These are phyloP conservation scores for Pichia sporocuriosa DNA, from an alignment of 805 yeast genomes.

Conservation along the genomic window DNA sequence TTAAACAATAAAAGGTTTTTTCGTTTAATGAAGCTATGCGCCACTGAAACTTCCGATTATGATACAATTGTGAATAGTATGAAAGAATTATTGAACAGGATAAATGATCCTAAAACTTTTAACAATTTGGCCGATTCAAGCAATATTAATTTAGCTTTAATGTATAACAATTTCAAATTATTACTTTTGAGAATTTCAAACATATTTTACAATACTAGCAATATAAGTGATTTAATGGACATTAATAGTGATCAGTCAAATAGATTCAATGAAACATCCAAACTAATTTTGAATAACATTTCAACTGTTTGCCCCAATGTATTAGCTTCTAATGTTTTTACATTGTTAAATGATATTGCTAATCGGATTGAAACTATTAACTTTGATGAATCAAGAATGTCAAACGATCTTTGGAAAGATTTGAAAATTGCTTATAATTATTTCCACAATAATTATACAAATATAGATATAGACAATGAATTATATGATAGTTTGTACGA, in stretches of 20 bases:
- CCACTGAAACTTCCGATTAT: conserved; percentile 49
- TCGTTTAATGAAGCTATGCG: conserved; percentile 48
- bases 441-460: conserved; percentile 25
- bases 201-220: conserved; percentile 58
- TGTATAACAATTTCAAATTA: conserved; percentile 48
- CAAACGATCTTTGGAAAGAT: conserved; percentile 29
- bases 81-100: conserved; percentile 52
- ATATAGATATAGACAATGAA: conserved; percentile 37
- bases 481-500: conserved; percentile 36
- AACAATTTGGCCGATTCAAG: conserved; percentile 28
- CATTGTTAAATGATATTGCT: conserved; percentile 32
- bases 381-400: not conserved
- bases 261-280: conserved; percentile 33
- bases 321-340: conserved; percentile 51
- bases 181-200: conserved; percentile 57
- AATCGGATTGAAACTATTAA: not conserved
- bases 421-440: conserved; percentile 58
- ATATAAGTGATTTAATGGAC: conserved; percentile 47
- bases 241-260: conserved; percentile 32
- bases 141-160: conserved; percentile 39
- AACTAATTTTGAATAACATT: conserved; percentile 51
- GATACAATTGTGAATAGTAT: conserved; percentile 53
- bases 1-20: conserved; percentile 54
- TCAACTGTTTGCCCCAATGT: conserved; percentile 57
- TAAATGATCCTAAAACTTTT: conserved; percentile 41